A percentile compares a stretch with the other conserved stretches of the same genome.
These are phyloP conservation scores for Adansonia gregorii DNA, from an alignment of 441 rosid species.

Conservation along the genomic window DNA sequence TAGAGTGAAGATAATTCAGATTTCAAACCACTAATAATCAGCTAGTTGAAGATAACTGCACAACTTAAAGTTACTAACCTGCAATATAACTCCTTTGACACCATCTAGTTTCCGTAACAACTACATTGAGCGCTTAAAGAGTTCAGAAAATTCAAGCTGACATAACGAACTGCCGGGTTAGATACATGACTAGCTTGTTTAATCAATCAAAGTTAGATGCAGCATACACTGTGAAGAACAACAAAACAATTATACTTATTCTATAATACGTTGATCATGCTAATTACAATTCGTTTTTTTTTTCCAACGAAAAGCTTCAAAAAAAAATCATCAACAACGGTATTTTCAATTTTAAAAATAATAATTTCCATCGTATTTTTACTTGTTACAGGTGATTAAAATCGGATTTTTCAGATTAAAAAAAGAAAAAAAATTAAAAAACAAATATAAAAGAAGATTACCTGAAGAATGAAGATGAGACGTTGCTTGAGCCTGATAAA, in stretches of 20 bases:
- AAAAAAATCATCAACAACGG: no score
- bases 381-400: no score
- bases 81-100: neutral
- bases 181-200: no score
- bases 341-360: no score
- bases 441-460: no score
- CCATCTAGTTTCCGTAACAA: constrained; percentile 1
- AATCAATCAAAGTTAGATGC: neutral
- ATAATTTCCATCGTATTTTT: neutral
- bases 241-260: neutral
- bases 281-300: neutral
- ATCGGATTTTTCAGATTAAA: no score
- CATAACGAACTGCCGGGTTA: neutral
- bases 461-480: no score
- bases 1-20: constrained; percentile 2
- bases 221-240: neutral
- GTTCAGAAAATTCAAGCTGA: neutral
- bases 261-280: neutral
- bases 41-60: neutral
- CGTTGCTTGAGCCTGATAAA: no score
- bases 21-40: neutral
- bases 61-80: neutral
- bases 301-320: neutral
- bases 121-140: neutral
- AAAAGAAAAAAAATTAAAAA: no score